phyloP scores from a whole-genome alignment of 192 early-diverging fungal genomes.

The Podila verticillata region DNA sequence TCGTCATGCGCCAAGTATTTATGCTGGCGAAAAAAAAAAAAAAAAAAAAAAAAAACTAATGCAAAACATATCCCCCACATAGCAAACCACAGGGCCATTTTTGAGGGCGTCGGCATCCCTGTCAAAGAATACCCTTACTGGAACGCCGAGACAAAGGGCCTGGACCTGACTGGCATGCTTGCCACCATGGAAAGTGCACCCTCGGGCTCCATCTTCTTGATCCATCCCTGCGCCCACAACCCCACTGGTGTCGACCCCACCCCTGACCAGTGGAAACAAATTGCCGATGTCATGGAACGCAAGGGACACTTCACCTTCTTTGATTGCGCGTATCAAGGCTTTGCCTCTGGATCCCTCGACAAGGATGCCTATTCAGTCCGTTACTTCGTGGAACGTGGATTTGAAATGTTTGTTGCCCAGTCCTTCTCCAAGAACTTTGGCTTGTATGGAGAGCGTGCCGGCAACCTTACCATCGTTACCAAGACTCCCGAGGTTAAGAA shows the following conservation, averaged over 20 bases:
- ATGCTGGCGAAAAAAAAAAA: too few species aligned
- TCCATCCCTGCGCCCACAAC: slow-evolving; percentile 99
- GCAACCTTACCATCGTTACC: slow-evolving; percentile 86
- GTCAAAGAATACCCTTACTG: slow-evolving; percentile 94
- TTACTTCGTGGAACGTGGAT: slow-evolving; percentile 92
- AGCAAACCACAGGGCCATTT: slow-evolving; percentile 92
- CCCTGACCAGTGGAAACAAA: slow-evolving; percentile 90
- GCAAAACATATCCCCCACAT: not conserved
- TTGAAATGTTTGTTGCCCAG: slow-evolving; percentile 91
- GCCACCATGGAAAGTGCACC: slow-evolving; percentile 75
- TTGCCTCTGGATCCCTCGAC: slow-evolving; percentile 93
- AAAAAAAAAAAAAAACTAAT: not conserved
- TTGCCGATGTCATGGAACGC: slow-evolving; percentile 83
- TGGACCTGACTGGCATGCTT: slow-evolving; percentile 86
- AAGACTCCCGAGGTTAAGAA: slow-evolving; percentile 58
- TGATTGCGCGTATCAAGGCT: slow-evolving; percentile 99
- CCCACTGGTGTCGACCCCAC: slow-evolving; percentile 99
- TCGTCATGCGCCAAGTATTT: too few species aligned
- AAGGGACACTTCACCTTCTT: slow-evolving; percentile 94
- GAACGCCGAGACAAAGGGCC: slow-evolving; percentile 76
- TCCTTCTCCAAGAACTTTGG: slow-evolving; percentile 99
- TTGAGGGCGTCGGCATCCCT: slow-evolving; percentile 84
- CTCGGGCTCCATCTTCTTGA: slow-evolving; percentile 81
- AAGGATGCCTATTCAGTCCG: slow-evolving; percentile 92
- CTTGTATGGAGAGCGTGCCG: slow-evolving; percentile 91